Evolutionary conservation across 2,329 filamentous ascomycete species (phyloP).

Genomic region (Colletotrichum echinochloae): DNA sequence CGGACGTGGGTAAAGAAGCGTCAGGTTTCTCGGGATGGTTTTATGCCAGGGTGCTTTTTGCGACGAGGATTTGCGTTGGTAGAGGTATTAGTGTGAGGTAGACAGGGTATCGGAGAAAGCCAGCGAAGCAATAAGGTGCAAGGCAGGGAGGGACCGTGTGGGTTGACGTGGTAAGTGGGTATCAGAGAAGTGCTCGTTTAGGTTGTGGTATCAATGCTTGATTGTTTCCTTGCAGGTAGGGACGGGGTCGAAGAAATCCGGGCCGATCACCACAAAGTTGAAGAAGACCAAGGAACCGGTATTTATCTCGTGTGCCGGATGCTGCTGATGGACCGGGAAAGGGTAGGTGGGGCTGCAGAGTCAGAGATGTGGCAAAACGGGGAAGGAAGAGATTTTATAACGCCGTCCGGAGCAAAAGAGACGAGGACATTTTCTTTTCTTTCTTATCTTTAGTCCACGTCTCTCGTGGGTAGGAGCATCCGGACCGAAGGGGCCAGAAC

Average conservation of each 20-base stretch:
- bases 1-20: constrained; percentile 19
- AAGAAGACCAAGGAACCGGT: neutral
- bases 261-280: neutral
- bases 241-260: constrained; percentile 1
- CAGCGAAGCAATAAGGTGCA: constrained; percentile 3
- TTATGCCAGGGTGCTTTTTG: neutral
- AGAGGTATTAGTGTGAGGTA: constrained; percentile 1
- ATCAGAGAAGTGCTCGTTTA: neutral
- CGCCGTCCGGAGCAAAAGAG: constrained; percentile 1
- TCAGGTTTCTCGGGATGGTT: constrained; percentile 17
- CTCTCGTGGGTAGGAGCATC: constrained; percentile 14
- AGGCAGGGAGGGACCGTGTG: constrained; percentile 10
- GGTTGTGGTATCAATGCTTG: neutral
- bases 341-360: neutral
- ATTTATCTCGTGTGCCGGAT: neutral
- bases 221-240: neutral
- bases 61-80: neutral
- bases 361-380: constrained; percentile 25
- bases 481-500: neutral
- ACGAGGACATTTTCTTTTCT: neutral
- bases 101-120: constrained; percentile 11
- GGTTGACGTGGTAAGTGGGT: constrained; percentile 2
- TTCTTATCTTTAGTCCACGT: neutral
- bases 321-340: neutral
- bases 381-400: constrained; percentile 28